Base-by-base conservation (phyloP, 2,329 filamentous ascomycete species). In the Alternaria gaisen region DNA sequence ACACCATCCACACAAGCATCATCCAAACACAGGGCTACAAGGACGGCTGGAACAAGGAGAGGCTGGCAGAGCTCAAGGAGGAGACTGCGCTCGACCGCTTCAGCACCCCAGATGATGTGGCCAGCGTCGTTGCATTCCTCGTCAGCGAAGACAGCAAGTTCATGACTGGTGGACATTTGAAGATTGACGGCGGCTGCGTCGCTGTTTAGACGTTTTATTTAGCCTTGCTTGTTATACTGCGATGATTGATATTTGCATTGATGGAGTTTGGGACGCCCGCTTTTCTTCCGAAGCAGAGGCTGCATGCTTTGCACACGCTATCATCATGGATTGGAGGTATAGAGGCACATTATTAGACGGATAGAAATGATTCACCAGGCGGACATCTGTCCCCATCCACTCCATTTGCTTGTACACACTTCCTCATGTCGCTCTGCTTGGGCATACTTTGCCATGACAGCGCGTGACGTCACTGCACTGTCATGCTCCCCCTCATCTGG, bases 1-100 rank as follows among this genome's bases (percentile, higher is more conserved):
- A 80, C 65, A 80, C 78, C 3, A 77, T 80, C 16, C 79, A 80
- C 61, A 79, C 78, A 5, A 77, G 76, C 47, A 78, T 77, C 41
- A 74, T 80, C 24, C 73, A 79, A 38, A 73, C 74, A 3, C 74
- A 76, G 7, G 74, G 77, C 56, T 80, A 77, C 55, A 69, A 72
- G 36, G 68, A 75, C 34, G 63, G 77, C 4, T 79, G 77, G 77
- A 72, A 57, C n/a, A 58, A 68, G 20, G 75, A 79, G 54, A 74
- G 73, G 57, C 64, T 80, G 30, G 74, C 72, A 10, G 72, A 75
- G 60, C 59, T 80, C 53, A 65, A 72, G 55, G 67, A 65, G 8
- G 73, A 69, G 14, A 76, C 77, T n/a, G 72, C 77, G 3, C 61
- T 80, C 32, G 77, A 77, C 7, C 68, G 78, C 7, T 77, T 78